phyloP scores from a whole-genome alignment of 257 asterid genomes.

The Solanum pimpinellifolium region DNA sequence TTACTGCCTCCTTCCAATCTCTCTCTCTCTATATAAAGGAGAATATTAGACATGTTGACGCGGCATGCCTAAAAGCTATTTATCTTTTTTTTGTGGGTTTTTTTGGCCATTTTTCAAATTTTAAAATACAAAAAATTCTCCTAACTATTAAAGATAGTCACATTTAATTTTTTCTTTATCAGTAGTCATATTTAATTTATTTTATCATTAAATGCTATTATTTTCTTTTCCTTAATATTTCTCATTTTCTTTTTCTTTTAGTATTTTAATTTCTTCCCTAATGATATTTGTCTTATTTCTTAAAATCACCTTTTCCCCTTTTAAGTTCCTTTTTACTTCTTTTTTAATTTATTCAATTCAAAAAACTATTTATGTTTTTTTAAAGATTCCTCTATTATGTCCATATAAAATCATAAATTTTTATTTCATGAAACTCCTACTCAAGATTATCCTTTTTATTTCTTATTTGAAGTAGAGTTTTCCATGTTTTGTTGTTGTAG shows the following conservation, averaged over 20 bases:
- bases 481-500: not conserved
- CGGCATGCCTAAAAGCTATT: not conserved
- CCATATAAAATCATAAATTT: not conserved
- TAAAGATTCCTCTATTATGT: not conserved
- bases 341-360: not conserved
- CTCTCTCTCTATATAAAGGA: not conserved
- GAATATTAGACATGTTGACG: not conserved
- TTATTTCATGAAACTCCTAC: not conserved
- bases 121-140: not conserved
- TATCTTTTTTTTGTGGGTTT: not conserved
- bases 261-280: not conserved
- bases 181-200: not conserved
- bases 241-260: not conserved
- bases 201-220: not conserved
- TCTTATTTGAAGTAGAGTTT: not conserved
- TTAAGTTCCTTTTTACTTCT: not conserved
- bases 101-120: not conserved
- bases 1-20: not conserved
- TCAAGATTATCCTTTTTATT: not conserved
- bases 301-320: not conserved
- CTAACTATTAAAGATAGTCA: not conserved
- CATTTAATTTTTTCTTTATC: not conserved
- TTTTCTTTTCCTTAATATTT: not conserved
- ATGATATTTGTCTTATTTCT: not conserved
- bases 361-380: not conserved